Percentiles rank a stretch among this genome's conserved stretches.
These are phyloP conservation scores for Globisporangium solare DNA, from an alignment of 352 stramenopile species.

Conservation along the genomic window DNA sequence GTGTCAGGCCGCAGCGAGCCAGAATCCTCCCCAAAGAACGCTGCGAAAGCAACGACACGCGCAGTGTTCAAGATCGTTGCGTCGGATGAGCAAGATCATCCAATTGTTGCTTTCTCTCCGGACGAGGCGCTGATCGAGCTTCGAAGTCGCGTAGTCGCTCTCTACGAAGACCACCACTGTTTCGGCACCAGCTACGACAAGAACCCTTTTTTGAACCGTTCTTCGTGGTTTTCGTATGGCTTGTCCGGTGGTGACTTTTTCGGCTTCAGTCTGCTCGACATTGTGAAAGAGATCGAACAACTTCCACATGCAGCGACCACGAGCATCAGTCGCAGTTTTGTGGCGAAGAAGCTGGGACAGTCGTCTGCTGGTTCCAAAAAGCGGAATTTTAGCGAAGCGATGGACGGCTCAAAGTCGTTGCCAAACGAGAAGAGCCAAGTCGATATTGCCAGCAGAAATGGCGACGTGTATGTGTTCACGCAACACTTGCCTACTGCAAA, in stretches of 20 bases:
- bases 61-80: conserved; percentile 76
- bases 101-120: conserved; percentile 57
- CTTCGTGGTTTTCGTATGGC: conserved; percentile 79
- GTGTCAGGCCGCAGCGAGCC: not conserved
- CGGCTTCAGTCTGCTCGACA: conserved; percentile 66
- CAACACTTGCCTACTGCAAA: conserved; percentile 66
- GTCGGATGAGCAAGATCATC: conserved; percentile 58
- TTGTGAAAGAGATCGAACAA: conserved; percentile 61
- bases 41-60: conserved; percentile 14
- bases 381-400: conserved; percentile 21
- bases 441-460: conserved; percentile 21
- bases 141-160: conserved; percentile 58
- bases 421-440: conserved; percentile 1
- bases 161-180: conserved; percentile 61
- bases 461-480: conserved; percentile 82
- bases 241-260: conserved; percentile 80
- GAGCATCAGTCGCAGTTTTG: conserved; percentile 44
- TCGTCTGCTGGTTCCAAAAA: conserved; percentile 19
- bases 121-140: conserved; percentile 72
- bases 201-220: conserved; percentile 72
- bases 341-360: conserved; percentile 19
- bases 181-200: conserved; percentile 28
- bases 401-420: conserved; percentile 6
- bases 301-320: conserved; percentile 70
- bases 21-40: not conserved